Base-by-base conservation (phyloP, 1,284 basidiomycete genomes). In the Volvariella volvacea region DNA sequence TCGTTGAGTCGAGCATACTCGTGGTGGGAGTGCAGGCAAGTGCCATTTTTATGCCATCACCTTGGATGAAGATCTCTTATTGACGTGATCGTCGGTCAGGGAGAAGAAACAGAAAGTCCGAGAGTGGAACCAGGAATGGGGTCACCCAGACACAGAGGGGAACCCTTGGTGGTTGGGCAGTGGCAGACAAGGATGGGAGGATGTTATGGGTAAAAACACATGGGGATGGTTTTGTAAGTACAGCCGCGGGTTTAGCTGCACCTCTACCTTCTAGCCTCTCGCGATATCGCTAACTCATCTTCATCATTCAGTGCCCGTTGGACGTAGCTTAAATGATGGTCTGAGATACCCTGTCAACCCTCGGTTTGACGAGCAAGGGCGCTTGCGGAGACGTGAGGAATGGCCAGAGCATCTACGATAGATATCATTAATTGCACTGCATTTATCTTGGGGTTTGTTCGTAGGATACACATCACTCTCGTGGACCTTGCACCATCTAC, bases 121-220 rank as follows among this genome's bases (percentile, higher is more conserved):
- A 38, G 60, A 70, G 22, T 92, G 88, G 84, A 79, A 92, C 53
- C 55, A 61, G 4, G 82, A 89, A 51, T 93, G 89, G 89, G 91
- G 92, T 0, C 56, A 66, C 20, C 69, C 84, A 1, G 71, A 73
- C 4, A 74, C 62, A 17, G 89, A 93, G 56, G 91, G 86, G 0
- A 85, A 93, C 59, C 62, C 91, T 3, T 95, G 90, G 90, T 93
- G 88, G 87, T 63, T 83, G 30, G 91, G 82, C 12, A 75, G 70
- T 52, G 50, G 50, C 34, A 57, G 69, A 16, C 63, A 61, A 32
- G 88, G 84, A 51, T 92, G 87, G 87, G 74, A 76, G 53, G 73
- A 76, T 43, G 80, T 83, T 20, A 91, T 93, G 86, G 90, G 90
- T 4, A 57, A 56, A 33, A 71, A 64, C 46, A 60, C 63, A 45